These are phyloP conservation scores for Fomitopsis schrenkii DNA, from an alignment of 1,284 basidiomycete genomes.

Conservation along the genomic window DNA sequence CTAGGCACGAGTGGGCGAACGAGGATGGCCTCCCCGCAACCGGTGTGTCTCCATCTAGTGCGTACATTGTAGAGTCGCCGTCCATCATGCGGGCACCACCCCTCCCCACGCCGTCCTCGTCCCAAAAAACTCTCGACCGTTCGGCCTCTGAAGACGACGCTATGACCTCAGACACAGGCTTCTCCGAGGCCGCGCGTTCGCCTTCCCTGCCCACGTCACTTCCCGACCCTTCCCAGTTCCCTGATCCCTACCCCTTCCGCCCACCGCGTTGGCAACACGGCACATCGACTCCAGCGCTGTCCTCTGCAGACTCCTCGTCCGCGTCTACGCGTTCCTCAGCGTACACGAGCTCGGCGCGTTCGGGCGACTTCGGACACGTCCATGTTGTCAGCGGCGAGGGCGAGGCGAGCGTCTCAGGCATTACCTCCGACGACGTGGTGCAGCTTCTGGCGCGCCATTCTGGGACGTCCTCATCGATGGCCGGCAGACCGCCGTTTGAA, in stretches of 20 bases:
- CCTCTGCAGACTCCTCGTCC: constrained; percentile 63
- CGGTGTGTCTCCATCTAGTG: constrained; percentile 26
- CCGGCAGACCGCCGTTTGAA: constrained; percentile 43
- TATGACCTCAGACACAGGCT: constrained; percentile 33
- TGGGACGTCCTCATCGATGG: constrained; percentile 37
- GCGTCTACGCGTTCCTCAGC: constrained; percentile 73
- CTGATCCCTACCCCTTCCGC: constrained; percentile 51
- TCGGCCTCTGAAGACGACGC: constrained; percentile 31
- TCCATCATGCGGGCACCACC: constrained; percentile 15
- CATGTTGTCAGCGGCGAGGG: constrained; percentile 64
- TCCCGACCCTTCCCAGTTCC: constrained; percentile 61
- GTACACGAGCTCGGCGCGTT: constrained; percentile 65
- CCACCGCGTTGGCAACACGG: constrained; percentile 32
- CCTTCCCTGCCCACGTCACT: constrained; percentile 41
- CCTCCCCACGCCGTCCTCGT: constrained; percentile 14
- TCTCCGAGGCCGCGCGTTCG: constrained; percentile 40
- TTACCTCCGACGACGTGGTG: constrained; percentile 59
- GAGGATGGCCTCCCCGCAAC: constrained; percentile 23
- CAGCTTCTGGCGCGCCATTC: constrained; percentile 54
- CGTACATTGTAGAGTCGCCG: constrained; percentile 28
- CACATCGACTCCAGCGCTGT: constrained; percentile 43
- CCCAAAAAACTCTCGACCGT: constrained; percentile 19
- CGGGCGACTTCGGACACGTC: constrained; percentile 59
- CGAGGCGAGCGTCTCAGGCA: constrained; percentile 46
- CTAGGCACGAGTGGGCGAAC: constrained; percentile 23